Percentiles rank a stretch among this genome's conserved stretches.
These are phyloP conservation scores for Alternaria atra DNA, from an alignment of 2,329 filamentous ascomycete species.

Conservation along the genomic window DNA sequence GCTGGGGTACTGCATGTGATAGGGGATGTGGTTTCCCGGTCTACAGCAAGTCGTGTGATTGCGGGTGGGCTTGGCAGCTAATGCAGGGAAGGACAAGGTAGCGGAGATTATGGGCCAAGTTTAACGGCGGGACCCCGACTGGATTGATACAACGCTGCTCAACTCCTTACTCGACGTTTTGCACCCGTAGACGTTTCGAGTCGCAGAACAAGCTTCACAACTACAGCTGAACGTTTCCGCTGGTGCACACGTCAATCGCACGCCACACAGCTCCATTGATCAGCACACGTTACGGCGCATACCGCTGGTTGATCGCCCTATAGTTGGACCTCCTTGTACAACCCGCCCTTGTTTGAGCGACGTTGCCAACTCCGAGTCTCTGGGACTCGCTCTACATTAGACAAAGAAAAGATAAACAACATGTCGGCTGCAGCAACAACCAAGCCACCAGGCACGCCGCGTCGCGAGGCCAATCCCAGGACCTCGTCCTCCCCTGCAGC, in stretches of 20 bases:
- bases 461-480: constrained; percentile 31
- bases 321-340: constrained; percentile 20
- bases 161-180: constrained; percentile 14
- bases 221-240: neutral
- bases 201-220: constrained; percentile 5
- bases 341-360: constrained; percentile 20
- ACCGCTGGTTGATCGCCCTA: constrained; percentile 15
- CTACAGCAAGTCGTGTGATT: constrained; percentile 20
- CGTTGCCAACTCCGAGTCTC: constrained; percentile 20
- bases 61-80: constrained; percentile 25
- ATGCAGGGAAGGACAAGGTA: constrained; percentile 26
- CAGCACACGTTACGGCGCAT: constrained; percentile 15
- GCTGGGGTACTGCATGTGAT: constrained; percentile 5
- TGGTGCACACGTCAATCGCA: constrained; percentile 3
- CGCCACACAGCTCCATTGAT: constrained; percentile 22
- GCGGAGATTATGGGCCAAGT: constrained; percentile 27
- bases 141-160: constrained; percentile 9
- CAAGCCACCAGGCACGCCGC: constrained; percentile 49
- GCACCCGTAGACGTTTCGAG: constrained; percentile 17
- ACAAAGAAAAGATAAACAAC: constrained; percentile 17
- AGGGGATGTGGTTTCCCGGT: constrained; percentile 25
- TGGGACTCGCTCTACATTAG: constrained; percentile 14
- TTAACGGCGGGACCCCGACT: constrained; percentile 21
- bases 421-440: constrained; percentile 50
- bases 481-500: constrained; percentile 44